phyloP scores from a whole-genome alignment of 768 basidiomycete species.

The Pseudohyphozyma bogoriensis region DNA sequence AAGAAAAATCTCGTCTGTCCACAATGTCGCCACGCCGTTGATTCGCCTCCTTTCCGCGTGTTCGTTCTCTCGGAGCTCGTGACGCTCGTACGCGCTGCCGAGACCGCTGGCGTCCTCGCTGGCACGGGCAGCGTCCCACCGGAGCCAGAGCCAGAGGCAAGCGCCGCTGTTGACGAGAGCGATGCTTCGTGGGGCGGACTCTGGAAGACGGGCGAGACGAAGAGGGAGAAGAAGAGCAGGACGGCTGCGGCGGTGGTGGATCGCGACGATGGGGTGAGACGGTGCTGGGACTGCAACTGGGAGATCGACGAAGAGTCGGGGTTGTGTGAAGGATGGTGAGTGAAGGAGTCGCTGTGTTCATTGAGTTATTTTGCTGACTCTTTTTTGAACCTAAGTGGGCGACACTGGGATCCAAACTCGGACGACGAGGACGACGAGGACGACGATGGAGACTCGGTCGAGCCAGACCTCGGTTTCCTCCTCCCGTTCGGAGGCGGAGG shows the following conservation, averaged over 20 bases:
- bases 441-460: neutral
- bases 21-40: conserved; percentile 15
- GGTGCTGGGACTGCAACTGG: conserved; percentile 25
- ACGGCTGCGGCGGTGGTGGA: conserved; percentile 16
- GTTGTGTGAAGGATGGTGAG: conserved; percentile 22
- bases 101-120: neutral
- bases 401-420: neutral
- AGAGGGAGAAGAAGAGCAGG: conserved; percentile 5
- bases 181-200: conserved; percentile 12
- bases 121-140: neutral
- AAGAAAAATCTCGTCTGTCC: conserved; percentile 25
- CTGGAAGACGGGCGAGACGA: conserved; percentile 10
- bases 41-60: conserved; percentile 6
- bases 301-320: conserved; percentile 19
- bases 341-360: neutral
- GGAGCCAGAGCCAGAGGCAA: neutral
- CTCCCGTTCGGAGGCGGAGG: neutral
- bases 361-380: neutral
- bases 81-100: conserved; percentile 1
- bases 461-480: neutral
- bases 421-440: neutral
- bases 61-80: conserved; percentile 22
- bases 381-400: neutral
- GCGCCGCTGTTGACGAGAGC: conserved; percentile 4
- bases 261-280: conserved; percentile 19